phyloP scores from a whole-genome alignment of 805 yeast genomes.

The Nakazawaea anatomiae region DNA sequence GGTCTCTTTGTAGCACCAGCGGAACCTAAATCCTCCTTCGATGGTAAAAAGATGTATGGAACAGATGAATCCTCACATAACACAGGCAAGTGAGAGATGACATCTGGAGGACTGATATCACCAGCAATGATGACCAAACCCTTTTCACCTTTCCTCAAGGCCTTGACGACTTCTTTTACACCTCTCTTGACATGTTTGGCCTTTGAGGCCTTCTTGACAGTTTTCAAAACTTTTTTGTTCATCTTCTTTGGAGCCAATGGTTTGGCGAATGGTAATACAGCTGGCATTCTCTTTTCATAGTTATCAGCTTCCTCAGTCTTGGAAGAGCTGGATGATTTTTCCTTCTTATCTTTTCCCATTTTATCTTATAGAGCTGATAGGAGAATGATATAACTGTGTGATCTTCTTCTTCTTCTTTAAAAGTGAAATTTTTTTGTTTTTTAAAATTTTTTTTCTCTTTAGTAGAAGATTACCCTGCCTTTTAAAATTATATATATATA shows the following conservation, averaged over 20 bases:
- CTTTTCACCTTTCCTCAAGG: constrained; percentile 95
- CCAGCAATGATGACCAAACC: constrained; percentile 97
- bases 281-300: constrained; percentile 89
- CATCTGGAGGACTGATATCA: constrained; percentile 96
- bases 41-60: constrained; percentile 90
- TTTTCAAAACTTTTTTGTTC: constrained; percentile 91
- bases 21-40: constrained; percentile 96
- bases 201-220: constrained; percentile 96
- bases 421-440: constrained; percentile 4
- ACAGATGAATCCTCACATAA: constrained; percentile 92
- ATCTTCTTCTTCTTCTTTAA: neutral
- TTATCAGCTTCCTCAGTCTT: constrained; percentile 54
- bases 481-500: neutral
- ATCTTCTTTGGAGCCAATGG: constrained; percentile 95
- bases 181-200: constrained; percentile 98
- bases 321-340: constrained; percentile 23
- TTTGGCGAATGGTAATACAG: constrained; percentile 84
- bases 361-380: neutral
- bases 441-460: neutral
- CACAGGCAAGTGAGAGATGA: constrained; percentile 94
- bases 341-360: constrained; percentile 37
- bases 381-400: no score
- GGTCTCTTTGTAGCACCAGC: constrained; percentile 99
- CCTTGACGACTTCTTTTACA: constrained; percentile 97
- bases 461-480: neutral